Conservation (phyloP, 139 green algal species). For the Zygnema circumcarinatum region DNA sequence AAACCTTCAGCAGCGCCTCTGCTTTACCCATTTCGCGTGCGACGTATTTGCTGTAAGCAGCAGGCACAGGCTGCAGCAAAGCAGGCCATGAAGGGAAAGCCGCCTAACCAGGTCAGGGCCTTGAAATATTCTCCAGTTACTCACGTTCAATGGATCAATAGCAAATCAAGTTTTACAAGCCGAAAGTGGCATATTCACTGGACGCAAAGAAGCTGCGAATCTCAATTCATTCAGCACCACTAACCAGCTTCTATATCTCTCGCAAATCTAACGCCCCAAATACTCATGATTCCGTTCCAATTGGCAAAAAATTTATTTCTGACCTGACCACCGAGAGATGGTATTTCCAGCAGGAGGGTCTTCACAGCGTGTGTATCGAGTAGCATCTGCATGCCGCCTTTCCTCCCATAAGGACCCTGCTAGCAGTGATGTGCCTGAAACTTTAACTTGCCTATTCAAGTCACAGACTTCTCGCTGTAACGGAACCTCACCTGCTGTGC, state of each 20-base stretch:
- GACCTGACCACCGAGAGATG: constrained; percentile 39
- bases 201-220: no score
- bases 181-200: no score
- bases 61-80: constrained; percentile 37
- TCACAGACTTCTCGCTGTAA: no score
- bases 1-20: constrained; percentile 81
- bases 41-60: constrained; percentile 67
- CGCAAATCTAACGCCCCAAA: no score
- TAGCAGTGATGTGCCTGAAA: no score
- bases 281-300: no score
- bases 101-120: neutral
- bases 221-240: no score
- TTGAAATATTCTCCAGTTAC: neutral
- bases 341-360: constrained; percentile 61
- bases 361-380: constrained; percentile 77
- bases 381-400: constrained; percentile 81
- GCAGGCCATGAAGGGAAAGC: neutral
- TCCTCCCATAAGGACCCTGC: no score
- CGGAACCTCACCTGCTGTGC: constrained; percentile 60
- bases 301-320: no score
- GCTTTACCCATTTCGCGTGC: constrained; percentile 70
- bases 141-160: neutral
- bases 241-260: no score
- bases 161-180: no score
- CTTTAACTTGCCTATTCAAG: no score